Base-by-base conservation (phyloP, 768 basidiomycete species). In the Podaxis carcinomalis region DNA sequence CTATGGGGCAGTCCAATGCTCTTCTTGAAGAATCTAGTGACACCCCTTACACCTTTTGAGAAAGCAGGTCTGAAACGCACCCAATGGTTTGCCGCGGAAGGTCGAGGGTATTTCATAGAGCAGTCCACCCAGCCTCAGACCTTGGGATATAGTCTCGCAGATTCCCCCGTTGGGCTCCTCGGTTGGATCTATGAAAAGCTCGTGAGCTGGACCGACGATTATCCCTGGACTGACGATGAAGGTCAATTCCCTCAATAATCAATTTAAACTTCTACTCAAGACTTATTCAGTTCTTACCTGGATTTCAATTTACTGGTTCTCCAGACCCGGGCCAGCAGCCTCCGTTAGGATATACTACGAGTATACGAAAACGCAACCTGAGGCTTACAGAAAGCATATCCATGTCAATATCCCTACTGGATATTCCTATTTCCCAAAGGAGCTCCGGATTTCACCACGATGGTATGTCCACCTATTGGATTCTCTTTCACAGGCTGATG, bases 291-390 rank as follows among this genome's bases (percentile, higher is more conserved):
- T 85, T 4, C 63, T 86, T 23, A 84, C 81, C 0, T 86, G 84
- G 84, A 69, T 85, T n/a, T 84, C 83, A 1, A 74, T 84, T 11
- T 85, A 81, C 65, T 81, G 77, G 75, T 84, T 85, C 72, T 86
- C 85, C 5, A 76, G 78, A 5, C 75, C 80, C 0, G 85, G 85
- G 0, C 85, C 87, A 4, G 76, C 83, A 1, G 83, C 86, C 0
- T 80, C 86, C 0, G 25, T 81, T 5, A 75, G 85, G 14, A 85
- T 86, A 25, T 88, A 87, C 68, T 86, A 80, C 65, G 87, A 88
- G 65, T 63, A 67, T 19, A 59, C 35, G 51, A 68, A 69, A 42
- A 64, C 62, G 13, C 14, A 19, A 27, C 53, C 60, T 11, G 62
- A 62, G 11, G 39, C 61, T 21, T 19, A 63, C 13, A 23, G 57